phyloP scores from a whole-genome alignment of 2,329 filamentous ascomycete genomes.

The Aureobasidium uvarum region DNA sequence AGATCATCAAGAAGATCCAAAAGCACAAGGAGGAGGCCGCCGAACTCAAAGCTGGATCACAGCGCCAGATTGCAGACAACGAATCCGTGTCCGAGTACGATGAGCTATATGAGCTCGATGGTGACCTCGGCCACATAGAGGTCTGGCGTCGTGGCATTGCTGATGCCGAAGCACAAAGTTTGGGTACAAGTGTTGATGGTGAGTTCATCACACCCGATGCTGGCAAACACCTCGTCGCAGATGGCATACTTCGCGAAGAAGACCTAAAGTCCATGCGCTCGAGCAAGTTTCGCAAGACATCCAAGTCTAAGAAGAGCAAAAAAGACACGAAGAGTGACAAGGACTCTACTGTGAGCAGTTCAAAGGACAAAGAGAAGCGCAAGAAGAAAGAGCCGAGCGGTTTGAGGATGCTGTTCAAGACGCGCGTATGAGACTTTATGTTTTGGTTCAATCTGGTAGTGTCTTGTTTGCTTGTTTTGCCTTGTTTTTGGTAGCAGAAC shows the following conservation, averaged over 20 bases:
- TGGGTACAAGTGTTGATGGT: constrained; percentile 62
- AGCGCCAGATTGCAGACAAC: constrained; percentile 35
- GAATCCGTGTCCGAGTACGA: constrained; percentile 45
- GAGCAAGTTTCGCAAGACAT: constrained; percentile 31
- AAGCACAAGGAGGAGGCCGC: constrained; percentile 42
- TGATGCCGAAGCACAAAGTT: constrained; percentile 54
- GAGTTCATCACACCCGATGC: constrained; percentile 64
- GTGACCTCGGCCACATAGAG: constrained; percentile 59
- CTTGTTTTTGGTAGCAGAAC: neutral
- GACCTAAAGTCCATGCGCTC: constrained; percentile 51
- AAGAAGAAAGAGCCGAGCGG: constrained; percentile 45
- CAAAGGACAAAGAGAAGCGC: constrained; percentile 28
- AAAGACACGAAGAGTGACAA: constrained; percentile 38
- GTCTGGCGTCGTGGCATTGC: constrained; percentile 63
- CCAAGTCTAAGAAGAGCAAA: constrained; percentile 34
- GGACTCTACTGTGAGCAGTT: constrained; percentile 26
- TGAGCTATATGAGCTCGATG: constrained; percentile 55
- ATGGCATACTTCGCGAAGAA: constrained; percentile 49
- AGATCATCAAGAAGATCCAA: constrained; percentile 87
- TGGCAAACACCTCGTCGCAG: constrained; percentile 45
- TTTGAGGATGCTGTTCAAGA: constrained; percentile 45
- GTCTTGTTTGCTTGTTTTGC: neutral
- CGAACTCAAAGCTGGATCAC: constrained; percentile 31
- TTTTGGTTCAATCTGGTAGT: neutral
- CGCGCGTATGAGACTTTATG: constrained; percentile 3